Conservation (phyloP, 164 flowering plant species). For the Berberis vulgaris region DNA sequence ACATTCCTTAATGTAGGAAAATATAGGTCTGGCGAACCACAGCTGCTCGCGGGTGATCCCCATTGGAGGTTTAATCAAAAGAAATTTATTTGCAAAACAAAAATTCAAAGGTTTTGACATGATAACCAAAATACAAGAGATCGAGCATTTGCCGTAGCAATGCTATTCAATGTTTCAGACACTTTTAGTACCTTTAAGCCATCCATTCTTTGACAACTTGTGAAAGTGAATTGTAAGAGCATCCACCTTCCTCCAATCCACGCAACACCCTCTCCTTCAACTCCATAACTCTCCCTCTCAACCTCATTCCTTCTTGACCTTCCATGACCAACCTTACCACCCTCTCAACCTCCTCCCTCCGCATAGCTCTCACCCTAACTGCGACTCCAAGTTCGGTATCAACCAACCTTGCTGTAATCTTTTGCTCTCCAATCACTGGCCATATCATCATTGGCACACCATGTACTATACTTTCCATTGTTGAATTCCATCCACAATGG, state of each 20-base stretch:
- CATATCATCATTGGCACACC: slow-evolving; percentile 49
- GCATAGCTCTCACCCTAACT: slow-evolving; percentile 17
- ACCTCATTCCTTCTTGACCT: slow-evolving; percentile 17
- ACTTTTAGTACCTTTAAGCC: too few relatives aligned
- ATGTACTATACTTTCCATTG: slow-evolving; percentile 27
- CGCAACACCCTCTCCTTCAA: slow-evolving; percentile 15
- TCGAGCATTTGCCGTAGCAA: too few relatives aligned
- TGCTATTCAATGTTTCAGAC: too few relatives aligned
- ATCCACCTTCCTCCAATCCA: slow-evolving; percentile 20
- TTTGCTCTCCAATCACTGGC: slow-evolving; percentile 48
- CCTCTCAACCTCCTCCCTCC: slow-evolving; percentile 29
- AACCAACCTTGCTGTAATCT: slow-evolving; percentile 31
- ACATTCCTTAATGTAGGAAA: too few relatives aligned
- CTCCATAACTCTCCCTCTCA: slow-evolving; percentile 19
- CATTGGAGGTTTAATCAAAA: too few relatives aligned
- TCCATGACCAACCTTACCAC: slow-evolving; percentile 28
- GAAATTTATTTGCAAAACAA: too few relatives aligned
- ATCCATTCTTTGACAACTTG: slow-evolving; percentile 9
- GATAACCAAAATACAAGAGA: too few relatives aligned
- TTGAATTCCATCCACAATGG: slow-evolving; percentile 55
- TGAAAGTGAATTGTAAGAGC: slow-evolving; percentile 19
- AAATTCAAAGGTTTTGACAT: too few relatives aligned
- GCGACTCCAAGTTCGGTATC: slow-evolving; percentile 32
- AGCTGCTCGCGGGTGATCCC: too few relatives aligned
- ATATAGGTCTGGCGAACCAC: too few relatives aligned